A percentile compares a stretch with the other conserved stretches of the same genome.
These are phyloP conservation scores for Powellomyces hirtus DNA, from an alignment of 192 early-diverging fungal genomes.

Conservation along the genomic window DNA sequence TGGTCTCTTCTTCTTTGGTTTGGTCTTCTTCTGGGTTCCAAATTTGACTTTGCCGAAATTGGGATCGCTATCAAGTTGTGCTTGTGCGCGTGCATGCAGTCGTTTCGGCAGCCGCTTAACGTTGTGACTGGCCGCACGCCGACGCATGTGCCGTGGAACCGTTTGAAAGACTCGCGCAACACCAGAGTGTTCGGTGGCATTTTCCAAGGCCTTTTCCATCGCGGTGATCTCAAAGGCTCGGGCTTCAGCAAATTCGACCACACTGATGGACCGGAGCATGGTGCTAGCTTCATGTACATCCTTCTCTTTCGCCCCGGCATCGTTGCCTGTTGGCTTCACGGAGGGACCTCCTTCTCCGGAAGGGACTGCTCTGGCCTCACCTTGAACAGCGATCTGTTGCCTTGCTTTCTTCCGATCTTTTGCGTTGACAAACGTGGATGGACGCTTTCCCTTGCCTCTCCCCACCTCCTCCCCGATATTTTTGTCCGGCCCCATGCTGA, in stretches of 20 bases:
- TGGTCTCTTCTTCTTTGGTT: conserved; percentile 35
- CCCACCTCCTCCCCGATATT: not conserved
- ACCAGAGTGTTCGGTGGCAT: conserved; percentile 45
- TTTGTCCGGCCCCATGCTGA: too few species aligned
- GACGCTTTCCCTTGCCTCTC: conserved; percentile 9
- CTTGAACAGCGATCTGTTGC: conserved; percentile 16
- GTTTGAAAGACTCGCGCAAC: conserved; percentile 82
- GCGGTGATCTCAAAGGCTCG: conserved; percentile 84
- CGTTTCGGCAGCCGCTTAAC: conserved; percentile 85
- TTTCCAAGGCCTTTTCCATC: conserved; percentile 74
- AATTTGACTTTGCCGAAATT: conserved; percentile 44
- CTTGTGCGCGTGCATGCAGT: conserved; percentile 70
- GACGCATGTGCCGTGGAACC: conserved; percentile 83
- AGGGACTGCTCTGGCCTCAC: not conserved
- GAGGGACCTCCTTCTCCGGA: not conserved
- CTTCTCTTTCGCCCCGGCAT: not conserved
- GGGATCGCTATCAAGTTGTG: conserved; percentile 58
- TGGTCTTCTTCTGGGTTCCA: conserved; percentile 32
- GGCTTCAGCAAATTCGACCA: conserved; percentile 64
- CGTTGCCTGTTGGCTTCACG: not conserved
- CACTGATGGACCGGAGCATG: conserved; percentile 41
- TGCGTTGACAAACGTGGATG: not conserved
- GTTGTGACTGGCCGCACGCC: conserved; percentile 94
- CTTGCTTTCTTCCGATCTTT: conserved; percentile 17
- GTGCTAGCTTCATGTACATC: not conserved